Base-by-base conservation (phyloP, 306 rosid genomes). In the Amphicarpaea edgeworthii region DNA sequence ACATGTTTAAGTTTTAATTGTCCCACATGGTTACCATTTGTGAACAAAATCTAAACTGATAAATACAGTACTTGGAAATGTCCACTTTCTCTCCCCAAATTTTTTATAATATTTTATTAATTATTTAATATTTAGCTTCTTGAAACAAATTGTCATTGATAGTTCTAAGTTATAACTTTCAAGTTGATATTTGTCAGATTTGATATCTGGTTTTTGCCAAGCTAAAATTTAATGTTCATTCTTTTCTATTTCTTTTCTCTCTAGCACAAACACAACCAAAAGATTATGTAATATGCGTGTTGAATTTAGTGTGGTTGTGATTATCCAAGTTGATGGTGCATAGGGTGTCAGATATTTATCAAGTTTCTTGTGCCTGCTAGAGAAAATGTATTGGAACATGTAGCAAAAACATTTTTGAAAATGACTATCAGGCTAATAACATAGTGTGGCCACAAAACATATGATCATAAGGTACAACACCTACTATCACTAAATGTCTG, bases 381-480 rank as follows among this genome's bases (percentile, higher is more conserved):
- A 51, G 55, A 23, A 51, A 76, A 40, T 51, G 30, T 15, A 26
- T 42, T 77, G 78, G 41, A 51, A 53, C 62, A 21, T 54, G 17
- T 58, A 16, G n/a, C n/a, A n/a, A n/a, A n/a, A n/a, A n/a, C n/a
- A n/a, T n/a, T n/a, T n/a, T n/a, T n/a, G n/a, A n/a, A n/a, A n/a
- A n/a, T n/a, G n/a, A n/a, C n/a, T n/a, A n/a, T n/a, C n/a, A n/a
- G n/a, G n/a, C n/a, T n/a, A n/a, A n/a, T n/a, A n/a, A n/a, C n/a
- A n/a, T n/a, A n/a, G n/a, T n/a, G n/a, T n/a, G n/a, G n/a, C n/a
- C n/a, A n/a, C n/a, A n/a, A n/a, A n/a, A n/a, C n/a, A n/a, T n/a
- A n/a, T n/a, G n/a, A n/a, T n/a, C n/a, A n/a, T n/a, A n/a, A n/a
- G n/a, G n/a, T n/a, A n/a, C n/a, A n/a, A n/a, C n/a, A n/a, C n/a